Conservation (phyloP, 2,329 filamentous ascomycete species). For the Leptographium wingfieldii region DNA sequence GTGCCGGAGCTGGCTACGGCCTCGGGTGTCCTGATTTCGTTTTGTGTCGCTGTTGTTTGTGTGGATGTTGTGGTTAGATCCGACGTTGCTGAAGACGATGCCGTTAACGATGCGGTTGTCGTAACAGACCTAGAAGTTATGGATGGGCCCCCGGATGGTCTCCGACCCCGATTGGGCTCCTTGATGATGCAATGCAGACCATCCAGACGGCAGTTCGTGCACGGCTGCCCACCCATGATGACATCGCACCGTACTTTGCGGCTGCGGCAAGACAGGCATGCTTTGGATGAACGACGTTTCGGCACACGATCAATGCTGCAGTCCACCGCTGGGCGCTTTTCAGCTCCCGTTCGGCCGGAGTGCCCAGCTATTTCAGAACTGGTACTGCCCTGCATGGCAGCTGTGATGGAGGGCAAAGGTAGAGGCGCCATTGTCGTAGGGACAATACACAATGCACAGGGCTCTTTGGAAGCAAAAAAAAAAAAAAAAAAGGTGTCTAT, state of each 20-base stretch:
- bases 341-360: background rate
- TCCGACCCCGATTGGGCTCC: background rate
- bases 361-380: background rate
- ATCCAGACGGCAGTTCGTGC: slow-evolving; percentile 9
- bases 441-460: background rate
- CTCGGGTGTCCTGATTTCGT: background rate
- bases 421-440: background rate
- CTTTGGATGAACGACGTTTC: slow-evolving; percentile 5
- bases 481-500: background rate
- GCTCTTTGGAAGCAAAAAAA: background rate
- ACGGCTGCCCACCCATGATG: slow-evolving; percentile 1
- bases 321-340: background rate
- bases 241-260: slow-evolving; percentile 10
- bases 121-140: background rate
- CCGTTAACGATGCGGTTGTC: background rate
- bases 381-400: background rate
- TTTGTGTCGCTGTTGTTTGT: background rate
- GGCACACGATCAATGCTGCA: background rate
- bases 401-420: background rate
- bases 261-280: slow-evolving; percentile 7
- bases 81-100: background rate
- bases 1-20: background rate
- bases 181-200: slow-evolving; percentile 1
- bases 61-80: background rate
- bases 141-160: background rate